phyloP scores from a whole-genome alignment of 2,329 filamentous ascomycete species.

The Grosmannia clavigera region DNA sequence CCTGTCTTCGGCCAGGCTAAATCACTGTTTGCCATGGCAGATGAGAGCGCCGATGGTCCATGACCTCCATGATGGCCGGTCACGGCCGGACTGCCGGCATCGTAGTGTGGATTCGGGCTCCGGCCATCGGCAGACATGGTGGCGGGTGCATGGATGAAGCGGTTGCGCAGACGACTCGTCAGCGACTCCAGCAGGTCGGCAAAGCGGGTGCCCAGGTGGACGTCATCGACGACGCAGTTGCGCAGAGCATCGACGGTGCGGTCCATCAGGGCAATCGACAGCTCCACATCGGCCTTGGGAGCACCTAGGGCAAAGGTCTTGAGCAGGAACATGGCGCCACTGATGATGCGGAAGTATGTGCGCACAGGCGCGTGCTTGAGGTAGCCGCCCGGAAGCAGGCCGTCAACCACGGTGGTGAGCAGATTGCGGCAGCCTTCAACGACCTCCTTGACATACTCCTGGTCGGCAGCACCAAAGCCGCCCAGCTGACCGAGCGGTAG shows the following conservation, averaged over 20 bases:
- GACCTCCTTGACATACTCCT: slow-evolving; percentile 64
- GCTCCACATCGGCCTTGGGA: slow-evolving; percentile 63
- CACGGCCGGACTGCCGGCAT: neutral
- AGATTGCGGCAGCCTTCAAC: slow-evolving; percentile 67
- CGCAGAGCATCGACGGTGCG: slow-evolving; percentile 60
- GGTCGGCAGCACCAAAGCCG: slow-evolving; percentile 52
- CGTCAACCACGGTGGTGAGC: slow-evolving; percentile 65
- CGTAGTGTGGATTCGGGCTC: slow-evolving; percentile 1
- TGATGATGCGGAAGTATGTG: slow-evolving; percentile 79
- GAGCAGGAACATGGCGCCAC: slow-evolving; percentile 71
- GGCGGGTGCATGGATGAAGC: slow-evolving; percentile 56
- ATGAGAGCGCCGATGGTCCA: neutral
- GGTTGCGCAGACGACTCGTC: slow-evolving; percentile 58
- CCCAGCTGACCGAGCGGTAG: slow-evolving; percentile 51
- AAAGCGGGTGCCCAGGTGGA: slow-evolving; percentile 74
- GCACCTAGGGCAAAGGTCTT: slow-evolving; percentile 77
- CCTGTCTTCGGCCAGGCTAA: slow-evolving; percentile 6
- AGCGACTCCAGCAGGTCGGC: slow-evolving; percentile 71
- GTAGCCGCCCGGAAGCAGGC: slow-evolving; percentile 59
- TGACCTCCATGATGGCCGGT: neutral
- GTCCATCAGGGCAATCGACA: slow-evolving; percentile 65
- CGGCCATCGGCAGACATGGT: neutral
- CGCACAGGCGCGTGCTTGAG: slow-evolving; percentile 73
- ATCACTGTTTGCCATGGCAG: neutral
- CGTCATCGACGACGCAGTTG: slow-evolving; percentile 71